phyloP scores from a whole-genome alignment of 805 yeast species.

The Saccharomyces eubayanus region DNA sequence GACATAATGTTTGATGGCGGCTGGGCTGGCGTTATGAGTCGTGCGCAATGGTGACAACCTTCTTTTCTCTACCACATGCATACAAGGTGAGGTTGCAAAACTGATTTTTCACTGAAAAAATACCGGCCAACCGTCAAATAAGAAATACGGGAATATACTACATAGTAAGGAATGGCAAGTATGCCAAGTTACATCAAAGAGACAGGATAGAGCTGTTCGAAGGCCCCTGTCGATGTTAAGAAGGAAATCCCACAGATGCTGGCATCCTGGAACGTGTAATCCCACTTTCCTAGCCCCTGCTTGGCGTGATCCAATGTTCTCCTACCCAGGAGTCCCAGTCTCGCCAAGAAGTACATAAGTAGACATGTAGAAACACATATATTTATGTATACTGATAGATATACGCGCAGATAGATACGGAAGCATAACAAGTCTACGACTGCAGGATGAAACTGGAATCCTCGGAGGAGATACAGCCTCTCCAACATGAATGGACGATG shows the following conservation, averaged over 20 bases:
- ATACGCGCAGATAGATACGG: background rate
- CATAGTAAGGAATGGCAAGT: background rate
- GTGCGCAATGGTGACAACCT: background rate
- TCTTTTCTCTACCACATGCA: background rate
- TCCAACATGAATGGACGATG: background rate
- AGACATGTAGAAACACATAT: background rate
- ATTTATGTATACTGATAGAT: background rate
- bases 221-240: background rate
- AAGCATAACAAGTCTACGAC: background rate
- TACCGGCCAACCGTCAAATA: background rate
- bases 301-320: too few relatives aligned
- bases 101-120: background rate
- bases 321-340: too few relatives aligned
- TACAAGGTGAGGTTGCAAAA: background rate
- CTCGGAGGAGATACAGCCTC: background rate
- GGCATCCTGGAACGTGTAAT: too few relatives aligned
- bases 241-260: too few relatives aligned
- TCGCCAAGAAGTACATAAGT: background rate
- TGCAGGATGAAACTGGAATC: background rate
- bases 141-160: background rate
- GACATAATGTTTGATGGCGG: background rate
- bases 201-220: background rate
- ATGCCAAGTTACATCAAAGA: background rate
- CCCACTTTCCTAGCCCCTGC: too few relatives aligned
- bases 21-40: background rate